Evolutionary conservation across 129 eudicot species (phyloP).

Genomic region (Pulicaria dysenterica): DNA sequence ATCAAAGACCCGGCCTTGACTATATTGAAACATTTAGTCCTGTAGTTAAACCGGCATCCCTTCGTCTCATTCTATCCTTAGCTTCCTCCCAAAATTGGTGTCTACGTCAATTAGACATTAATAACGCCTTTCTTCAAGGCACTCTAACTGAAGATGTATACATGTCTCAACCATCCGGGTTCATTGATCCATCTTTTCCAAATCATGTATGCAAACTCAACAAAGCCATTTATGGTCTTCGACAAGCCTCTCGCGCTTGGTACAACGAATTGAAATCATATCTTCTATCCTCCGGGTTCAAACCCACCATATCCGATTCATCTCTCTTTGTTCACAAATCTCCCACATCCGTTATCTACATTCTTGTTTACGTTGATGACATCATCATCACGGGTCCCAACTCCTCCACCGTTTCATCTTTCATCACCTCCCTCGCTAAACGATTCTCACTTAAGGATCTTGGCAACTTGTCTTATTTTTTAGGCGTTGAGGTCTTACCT

Average conservation of each 20-base stretch:
- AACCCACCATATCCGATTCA: not conserved
- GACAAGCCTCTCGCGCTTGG: not conserved
- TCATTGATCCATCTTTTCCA: not conserved
- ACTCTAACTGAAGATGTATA: too few relatives aligned
- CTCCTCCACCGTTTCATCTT: not conserved
- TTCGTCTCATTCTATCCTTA: not conserved
- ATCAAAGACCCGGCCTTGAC: not conserved
- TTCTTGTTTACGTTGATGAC: too few relatives aligned
- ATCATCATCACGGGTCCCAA: not conserved
- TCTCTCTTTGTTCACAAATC: not conserved
- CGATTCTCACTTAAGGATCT: not conserved
- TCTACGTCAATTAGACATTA: too few relatives aligned
- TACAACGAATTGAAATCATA: not conserved
- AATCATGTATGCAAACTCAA: not conserved
- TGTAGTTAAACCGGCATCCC: not conserved
- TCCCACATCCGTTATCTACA: too few relatives aligned
- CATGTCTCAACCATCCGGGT: not conserved
- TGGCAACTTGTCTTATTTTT: not conserved
- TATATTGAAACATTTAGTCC: not conserved
- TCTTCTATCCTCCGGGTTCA: not conserved
- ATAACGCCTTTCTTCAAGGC: too few relatives aligned
- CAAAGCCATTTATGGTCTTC: not conserved
- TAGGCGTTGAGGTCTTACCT: not conserved
- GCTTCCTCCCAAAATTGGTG: too few relatives aligned
- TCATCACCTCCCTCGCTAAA: not conserved